Evolutionary conservation across 371 early-diverging fungal species (phyloP).

Genomic region (Syncephalis fuscata): DNA sequence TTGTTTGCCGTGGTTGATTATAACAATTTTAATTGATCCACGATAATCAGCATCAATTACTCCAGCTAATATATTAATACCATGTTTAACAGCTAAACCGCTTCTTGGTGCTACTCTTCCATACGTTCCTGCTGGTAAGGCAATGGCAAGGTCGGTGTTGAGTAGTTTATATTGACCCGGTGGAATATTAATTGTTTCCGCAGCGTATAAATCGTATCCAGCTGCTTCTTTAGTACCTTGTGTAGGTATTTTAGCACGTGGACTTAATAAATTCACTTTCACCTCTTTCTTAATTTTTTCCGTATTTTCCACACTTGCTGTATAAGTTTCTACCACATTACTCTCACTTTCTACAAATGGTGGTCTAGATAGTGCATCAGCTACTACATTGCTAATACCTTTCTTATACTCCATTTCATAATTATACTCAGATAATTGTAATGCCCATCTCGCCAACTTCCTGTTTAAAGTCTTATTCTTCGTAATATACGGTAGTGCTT

Average conservation of each 20-base stretch:
- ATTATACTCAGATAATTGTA: conserved; percentile 12
- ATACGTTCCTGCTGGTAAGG: conserved; percentile 74
- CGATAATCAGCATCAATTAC: conserved; percentile 95
- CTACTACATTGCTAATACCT: conserved; percentile 9
- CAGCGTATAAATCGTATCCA: conserved; percentile 94
- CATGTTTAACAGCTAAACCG: conserved; percentile 83
- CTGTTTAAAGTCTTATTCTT: conserved; percentile 4
- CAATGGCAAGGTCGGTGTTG: conserved; percentile 66
- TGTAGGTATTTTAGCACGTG: conserved; percentile 64
- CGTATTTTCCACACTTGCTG: too few species aligned
- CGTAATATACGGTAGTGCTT: conserved; percentile 5
- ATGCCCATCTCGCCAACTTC: conserved; percentile 11
- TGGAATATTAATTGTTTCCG: too few species aligned
- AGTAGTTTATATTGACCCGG: conserved; percentile 58
- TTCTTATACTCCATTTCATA: conserved; percentile 13
- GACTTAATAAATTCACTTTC: too few species aligned
- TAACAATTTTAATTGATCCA: conserved; percentile 15
- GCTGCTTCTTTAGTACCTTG: conserved; percentile 73
- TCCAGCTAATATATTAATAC: conserved; percentile 92
- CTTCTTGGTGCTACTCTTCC: conserved; percentile 92
- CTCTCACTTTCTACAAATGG: neutral
- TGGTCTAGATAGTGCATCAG: neutral
- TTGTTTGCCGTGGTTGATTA: conserved; percentile 15
- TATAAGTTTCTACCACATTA: too few species aligned
- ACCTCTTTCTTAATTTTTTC: too few species aligned